phyloP scores from a whole-genome alignment of 1,139 yeast genomes.

The Scheffersomyces illinoinensis region DNA sequence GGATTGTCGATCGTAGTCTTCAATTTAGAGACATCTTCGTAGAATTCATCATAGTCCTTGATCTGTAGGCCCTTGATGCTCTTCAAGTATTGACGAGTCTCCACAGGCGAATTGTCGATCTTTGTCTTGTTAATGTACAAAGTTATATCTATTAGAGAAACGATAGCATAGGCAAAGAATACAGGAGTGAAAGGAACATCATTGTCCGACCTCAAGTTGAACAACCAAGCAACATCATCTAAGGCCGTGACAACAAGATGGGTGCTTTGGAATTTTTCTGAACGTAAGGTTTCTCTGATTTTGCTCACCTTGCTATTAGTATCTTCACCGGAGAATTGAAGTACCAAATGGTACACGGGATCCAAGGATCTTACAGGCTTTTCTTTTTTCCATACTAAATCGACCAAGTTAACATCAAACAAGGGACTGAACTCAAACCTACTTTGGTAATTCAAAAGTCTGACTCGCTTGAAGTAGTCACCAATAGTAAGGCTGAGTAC shows the following conservation, averaged over 20 bases:
- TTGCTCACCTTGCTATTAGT: conserved; percentile 32
- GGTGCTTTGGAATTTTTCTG: conserved; percentile 17
- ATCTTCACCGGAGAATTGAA: conserved; percentile 47
- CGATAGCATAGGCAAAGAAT: conserved; percentile 47
- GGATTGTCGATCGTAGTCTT: conserved; percentile 19
- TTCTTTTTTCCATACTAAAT: conserved; percentile 42
- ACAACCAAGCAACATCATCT: conserved; percentile 58
- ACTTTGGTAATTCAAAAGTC: conserved; percentile 17
- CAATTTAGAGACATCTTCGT: conserved; percentile 27
- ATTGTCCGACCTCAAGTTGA: conserved; percentile 47
- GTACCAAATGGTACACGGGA: conserved; percentile 39
- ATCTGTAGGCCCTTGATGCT: conserved; percentile 28
- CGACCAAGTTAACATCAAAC: conserved; percentile 34
- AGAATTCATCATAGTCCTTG: conserved; percentile 33
- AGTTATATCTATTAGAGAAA: conserved; percentile 28
- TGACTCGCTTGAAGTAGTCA: conserved; percentile 31
- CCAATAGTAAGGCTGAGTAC: conserved; percentile 35
- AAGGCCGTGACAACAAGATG: conserved; percentile 43
- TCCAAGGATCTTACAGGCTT: conserved; percentile 39
- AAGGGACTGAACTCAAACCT: conserved; percentile 34
- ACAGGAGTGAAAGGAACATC: conserved; percentile 52
- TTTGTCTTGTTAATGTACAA: conserved; percentile 43
- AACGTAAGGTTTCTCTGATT: conserved; percentile 26
- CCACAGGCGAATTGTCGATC: conserved; percentile 18
- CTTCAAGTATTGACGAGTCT: conserved; percentile 23